Evolutionary conservation across 1,139 yeast genomes (phyloP).

Genomic region (Arxiozyma heterogenica): DNA sequence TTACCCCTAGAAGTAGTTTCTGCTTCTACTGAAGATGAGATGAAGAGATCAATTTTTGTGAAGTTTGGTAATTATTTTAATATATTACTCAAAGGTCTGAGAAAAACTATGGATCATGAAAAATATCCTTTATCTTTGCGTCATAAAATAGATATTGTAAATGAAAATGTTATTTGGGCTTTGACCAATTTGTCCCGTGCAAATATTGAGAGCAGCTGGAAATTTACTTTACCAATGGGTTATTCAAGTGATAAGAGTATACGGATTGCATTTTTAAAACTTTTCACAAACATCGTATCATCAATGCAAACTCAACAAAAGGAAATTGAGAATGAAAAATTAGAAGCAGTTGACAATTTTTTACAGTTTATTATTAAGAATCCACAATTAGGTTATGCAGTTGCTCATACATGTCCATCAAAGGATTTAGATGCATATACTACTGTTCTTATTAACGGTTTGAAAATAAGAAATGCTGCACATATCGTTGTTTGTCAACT

Average conservation of each 20-base stretch:
- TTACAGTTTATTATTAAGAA: slow-evolving; percentile 19
- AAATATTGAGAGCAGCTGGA: slow-evolving; percentile 71
- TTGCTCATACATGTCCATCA: slow-evolving; percentile 45
- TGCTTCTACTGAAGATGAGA: slow-evolving; percentile 48
- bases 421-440: slow-evolving; percentile 69
- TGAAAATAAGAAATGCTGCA: slow-evolving; percentile 44
- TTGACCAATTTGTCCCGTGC: slow-evolving; percentile 61
- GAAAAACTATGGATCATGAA: slow-evolving; percentile 40
- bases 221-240: slow-evolving; percentile 69
- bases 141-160: slow-evolving; percentile 49
- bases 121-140: slow-evolving; percentile 32
- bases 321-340: slow-evolving; percentile 28
- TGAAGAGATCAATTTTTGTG: slow-evolving; percentile 50
- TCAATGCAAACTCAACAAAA: slow-evolving; percentile 29
- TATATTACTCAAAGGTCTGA: slow-evolving; percentile 59
- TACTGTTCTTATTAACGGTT: slow-evolving; percentile 55
- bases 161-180: slow-evolving; percentile 59
- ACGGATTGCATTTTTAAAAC: slow-evolving; percentile 65
- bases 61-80: slow-evolving; percentile 67
- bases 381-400: slow-evolving; percentile 32
- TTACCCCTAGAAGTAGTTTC: slow-evolving; percentile 56
- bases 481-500: slow-evolving; percentile 50
- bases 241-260: slow-evolving; percentile 59
- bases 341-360: slow-evolving; percentile 25
- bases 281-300: slow-evolving; percentile 59